Base-by-base conservation (phyloP, 2,329 filamentous ascomycete genomes). In the Cryphonectria japonica region DNA sequence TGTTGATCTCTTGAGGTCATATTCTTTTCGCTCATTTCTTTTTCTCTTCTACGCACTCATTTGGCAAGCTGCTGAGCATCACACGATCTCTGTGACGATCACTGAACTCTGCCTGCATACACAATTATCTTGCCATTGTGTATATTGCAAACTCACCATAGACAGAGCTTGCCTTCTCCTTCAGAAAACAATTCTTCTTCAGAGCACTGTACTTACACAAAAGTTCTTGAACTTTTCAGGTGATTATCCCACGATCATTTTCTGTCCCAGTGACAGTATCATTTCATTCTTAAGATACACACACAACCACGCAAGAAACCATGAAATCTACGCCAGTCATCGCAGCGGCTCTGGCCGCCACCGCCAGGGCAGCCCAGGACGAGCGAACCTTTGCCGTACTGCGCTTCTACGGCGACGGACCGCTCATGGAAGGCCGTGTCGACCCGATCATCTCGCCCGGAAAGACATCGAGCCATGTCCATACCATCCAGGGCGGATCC, bases 371-470 rank as follows among this genome's bases (percentile, higher is more conserved):
- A 41, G 82, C 81, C 74, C 84, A 86, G 75, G 77, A 82, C 66
- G 64, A 73, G 4, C 83, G 86, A 69, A 89, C 88, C 60, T 89
- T 92, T 76, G 90, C 91, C 68, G 92, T 93, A 78, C 87, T 93
- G 78, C 89, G 87, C 76, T 93, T 93, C 84, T 88, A 88, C 78
- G 90, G 90, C 77, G 84, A 88, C 75, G 85, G 87, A 59, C 87
- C 91, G 76, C 84, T 90, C 75, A 87, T 87, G 65, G 83, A 85
- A 66, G 88, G 88, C 77, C 88, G 87, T 60, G 79, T 87, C 60
- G 92, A 95, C 76, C 92, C 92, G 69, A 90, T 94, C 74, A 83
- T 94, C 73, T 85, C 78, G 71, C 91, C 91, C 19, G 91, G 91
- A 29, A 72, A 75, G 14, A 77, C 86, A 19, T 85, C 89, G 2